Percentiles rank a stretch among this genome's conserved stretches.
These are phyloP conservation scores for Smittium mucronatum DNA, from an alignment of 371 early-diverging fungal species.

Conservation along the genomic window DNA sequence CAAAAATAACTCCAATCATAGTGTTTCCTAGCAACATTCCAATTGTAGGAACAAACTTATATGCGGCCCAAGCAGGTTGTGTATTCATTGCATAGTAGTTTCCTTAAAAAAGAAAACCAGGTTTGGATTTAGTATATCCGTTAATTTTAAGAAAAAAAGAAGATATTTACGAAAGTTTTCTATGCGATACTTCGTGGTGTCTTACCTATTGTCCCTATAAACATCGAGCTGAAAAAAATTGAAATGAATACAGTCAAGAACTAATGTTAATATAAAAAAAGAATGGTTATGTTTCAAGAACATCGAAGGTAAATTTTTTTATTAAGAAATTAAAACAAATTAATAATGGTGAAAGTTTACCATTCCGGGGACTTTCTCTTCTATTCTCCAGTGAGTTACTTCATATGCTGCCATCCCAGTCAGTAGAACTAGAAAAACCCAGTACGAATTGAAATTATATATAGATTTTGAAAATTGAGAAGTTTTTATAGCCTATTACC, in stretches of 20 bases:
- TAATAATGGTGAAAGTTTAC: no score
- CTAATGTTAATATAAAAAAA: no score
- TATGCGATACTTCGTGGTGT: no score
- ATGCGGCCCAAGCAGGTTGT: constrained; percentile 56
- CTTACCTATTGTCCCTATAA: constrained; percentile 23
- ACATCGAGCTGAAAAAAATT: constrained; percentile 22
- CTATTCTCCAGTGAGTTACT: constrained; percentile 29
- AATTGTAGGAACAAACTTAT: constrained; percentile 71
- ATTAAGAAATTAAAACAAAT: no score
- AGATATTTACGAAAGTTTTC: no score
- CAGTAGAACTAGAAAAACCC: constrained; percentile 5
- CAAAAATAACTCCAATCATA: constrained; percentile 74
- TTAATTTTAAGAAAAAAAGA: neutral
- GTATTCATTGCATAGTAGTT: constrained; percentile 51
- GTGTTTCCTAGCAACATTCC: constrained; percentile 77
- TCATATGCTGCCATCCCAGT: constrained; percentile 29
- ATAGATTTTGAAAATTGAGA: no score
- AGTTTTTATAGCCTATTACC: neutral
- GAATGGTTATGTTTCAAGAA: no score
- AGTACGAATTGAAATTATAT: no score
- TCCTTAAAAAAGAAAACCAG: constrained; percentile 8
- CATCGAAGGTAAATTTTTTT: no score
- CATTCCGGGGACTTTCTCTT: constrained; percentile 31
- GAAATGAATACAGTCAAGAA: constrained; percentile 16
- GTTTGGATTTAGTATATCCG: no score